A percentile compares a stretch with the other conserved stretches of the same genome.
Conservation (phyloP, 2,329 filamentous ascomycete species). For the Ilyonectria robusta region DNA sequence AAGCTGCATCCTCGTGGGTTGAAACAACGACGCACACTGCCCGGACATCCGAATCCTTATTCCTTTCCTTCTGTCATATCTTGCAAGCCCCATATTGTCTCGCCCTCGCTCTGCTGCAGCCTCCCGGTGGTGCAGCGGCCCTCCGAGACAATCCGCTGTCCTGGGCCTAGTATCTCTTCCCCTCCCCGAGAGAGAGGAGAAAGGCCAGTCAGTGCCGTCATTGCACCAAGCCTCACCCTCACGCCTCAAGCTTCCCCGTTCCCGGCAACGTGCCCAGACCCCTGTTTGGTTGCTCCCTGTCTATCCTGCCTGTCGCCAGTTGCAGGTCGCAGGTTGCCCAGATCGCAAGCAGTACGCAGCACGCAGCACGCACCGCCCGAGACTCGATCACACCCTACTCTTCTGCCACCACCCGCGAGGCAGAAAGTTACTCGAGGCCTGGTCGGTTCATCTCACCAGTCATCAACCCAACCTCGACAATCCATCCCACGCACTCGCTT, state of each 20-base stretch:
- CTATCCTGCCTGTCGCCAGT: conserved; percentile 7
- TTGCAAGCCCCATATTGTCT: conserved; percentile 1
- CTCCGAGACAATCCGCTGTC: conserved; percentile 8
- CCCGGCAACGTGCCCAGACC: conserved; percentile 16
- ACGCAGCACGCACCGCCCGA: conserved; percentile 7
- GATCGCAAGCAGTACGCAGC: conserved; percentile 22
- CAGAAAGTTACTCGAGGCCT: conserved; percentile 2
- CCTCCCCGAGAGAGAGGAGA: not conserved
- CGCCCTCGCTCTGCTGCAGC: not conserved
- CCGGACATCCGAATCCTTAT: conserved; percentile 19
- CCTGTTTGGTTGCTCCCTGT: conserved; percentile 19
- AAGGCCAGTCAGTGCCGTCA: conserved; percentile 1
- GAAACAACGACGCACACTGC: conserved; percentile 13
- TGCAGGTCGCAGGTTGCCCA: conserved; percentile 19
- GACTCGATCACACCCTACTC: conserved; percentile 5
- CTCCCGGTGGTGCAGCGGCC: not conserved
- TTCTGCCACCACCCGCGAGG: conserved; percentile 3
- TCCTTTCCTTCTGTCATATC: conserved; percentile 34
- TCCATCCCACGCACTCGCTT: conserved; percentile 24
- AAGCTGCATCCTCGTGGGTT: conserved; percentile 15
- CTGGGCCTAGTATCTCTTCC: conserved; percentile 1
- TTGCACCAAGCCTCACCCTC: conserved; percentile 7
- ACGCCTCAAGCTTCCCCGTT: conserved; percentile 19
- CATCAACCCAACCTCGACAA: conserved; percentile 11
- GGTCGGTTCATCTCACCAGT: conserved; percentile 19